Conservation (phyloP, 192 early-diverging fungal species). For the Backusella psychrophila region DNA sequence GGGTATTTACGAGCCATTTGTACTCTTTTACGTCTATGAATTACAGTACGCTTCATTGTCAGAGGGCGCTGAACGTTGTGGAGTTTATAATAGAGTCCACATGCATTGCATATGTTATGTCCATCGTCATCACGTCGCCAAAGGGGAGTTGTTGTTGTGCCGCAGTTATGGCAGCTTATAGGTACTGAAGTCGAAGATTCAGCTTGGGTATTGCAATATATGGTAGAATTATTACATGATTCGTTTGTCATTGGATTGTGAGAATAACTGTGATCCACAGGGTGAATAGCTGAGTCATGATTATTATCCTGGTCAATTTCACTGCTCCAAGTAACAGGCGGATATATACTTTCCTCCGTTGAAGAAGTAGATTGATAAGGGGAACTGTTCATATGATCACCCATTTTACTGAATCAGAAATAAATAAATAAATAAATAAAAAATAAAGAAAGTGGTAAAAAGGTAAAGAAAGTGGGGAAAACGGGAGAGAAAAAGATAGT, state of each 20-base stretch:
- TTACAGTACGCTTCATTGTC: conserved; percentile 61
- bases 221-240: not conserved
- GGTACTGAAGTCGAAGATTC: not conserved
- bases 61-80: conserved; percentile 72
- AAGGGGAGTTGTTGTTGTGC: conserved; percentile 60
- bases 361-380: not conserved
- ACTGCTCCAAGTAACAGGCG: not conserved
- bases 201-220: not conserved
- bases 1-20: conserved; percentile 5
- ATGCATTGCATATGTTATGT: conserved; percentile 83
- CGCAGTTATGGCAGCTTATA: conserved; percentile 64
- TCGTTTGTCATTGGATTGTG: not conserved
- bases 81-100: conserved; percentile 85
- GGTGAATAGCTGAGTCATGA: not conserved
- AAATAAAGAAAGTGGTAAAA: not conserved
- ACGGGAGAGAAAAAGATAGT: not conserved
- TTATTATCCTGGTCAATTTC: not conserved
- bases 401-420: not conserved
- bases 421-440: not conserved
- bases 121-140: conserved; percentile 71
- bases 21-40: conserved; percentile 57
- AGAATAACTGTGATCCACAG: conserved; percentile 6
- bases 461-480: not conserved
- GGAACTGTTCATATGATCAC: not conserved
- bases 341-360: not conserved